Conservation (phyloP, 306 rosid species). For the Luffa acutangula region DNA sequence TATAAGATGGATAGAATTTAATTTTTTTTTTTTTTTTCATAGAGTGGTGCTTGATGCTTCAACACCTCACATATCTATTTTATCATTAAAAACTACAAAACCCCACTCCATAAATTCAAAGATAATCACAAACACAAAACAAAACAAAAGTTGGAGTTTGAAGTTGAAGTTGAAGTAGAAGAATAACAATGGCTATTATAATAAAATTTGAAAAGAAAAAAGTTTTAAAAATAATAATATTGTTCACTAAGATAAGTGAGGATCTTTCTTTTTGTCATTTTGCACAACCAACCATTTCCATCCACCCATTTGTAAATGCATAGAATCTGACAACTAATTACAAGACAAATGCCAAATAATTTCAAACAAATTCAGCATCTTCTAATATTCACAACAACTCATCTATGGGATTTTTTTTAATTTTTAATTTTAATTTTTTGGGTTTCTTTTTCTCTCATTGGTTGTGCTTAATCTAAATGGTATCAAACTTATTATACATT, state of each 20-base stretch:
- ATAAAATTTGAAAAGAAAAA: neutral
- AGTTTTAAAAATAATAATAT: neutral
- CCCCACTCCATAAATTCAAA: neutral
- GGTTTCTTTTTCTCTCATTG: neutral
- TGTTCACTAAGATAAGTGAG: conserved; percentile 18
- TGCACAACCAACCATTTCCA: conserved; percentile 11
- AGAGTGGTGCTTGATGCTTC: neutral
- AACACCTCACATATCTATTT: conserved; percentile 1
- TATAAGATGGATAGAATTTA: neutral
- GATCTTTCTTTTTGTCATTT: conserved; percentile 22
- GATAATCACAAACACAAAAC: neutral
- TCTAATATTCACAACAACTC: neutral
- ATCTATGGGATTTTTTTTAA: neutral
- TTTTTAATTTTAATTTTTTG: neutral
- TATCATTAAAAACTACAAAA: neutral
- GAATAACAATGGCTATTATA: neutral
- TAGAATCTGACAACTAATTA: conserved; percentile 15
- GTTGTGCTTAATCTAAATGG: neutral
- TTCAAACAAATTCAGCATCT: conserved; percentile 7
- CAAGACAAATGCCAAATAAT: conserved; percentile 7
- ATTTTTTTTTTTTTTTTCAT: neutral
- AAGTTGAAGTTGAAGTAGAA: neutral
- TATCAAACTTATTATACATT: neutral
- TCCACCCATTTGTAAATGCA: conserved; percentile 4
- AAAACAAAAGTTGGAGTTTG: neutral